Evolutionary conservation across 768 basidiomycete genomes (phyloP).

Genomic region (Pisolithus tinctorius): DNA sequence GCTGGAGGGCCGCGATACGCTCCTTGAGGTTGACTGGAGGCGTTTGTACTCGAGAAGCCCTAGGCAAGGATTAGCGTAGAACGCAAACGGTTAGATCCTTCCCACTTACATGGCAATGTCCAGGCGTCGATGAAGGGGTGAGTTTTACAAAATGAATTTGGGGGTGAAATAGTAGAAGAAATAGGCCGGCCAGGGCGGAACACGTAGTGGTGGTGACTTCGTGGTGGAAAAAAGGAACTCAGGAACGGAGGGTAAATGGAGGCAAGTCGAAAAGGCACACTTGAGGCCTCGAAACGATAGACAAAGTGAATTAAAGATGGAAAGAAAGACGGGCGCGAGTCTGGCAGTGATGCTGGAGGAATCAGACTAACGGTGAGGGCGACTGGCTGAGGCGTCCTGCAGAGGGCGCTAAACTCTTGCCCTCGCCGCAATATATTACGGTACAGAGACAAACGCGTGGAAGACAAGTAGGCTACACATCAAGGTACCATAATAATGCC

Average conservation of each 20-base stretch:
- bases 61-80: constrained; percentile 19
- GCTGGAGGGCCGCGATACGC: constrained; percentile 77
- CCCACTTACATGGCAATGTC: constrained; percentile 18
- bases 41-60: constrained; percentile 20
- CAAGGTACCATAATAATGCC: too few relatives aligned
- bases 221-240: constrained; percentile 5
- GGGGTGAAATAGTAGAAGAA: constrained; percentile 6
- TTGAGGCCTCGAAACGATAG: too few relatives aligned
- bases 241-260: neutral
- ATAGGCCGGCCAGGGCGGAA: constrained; percentile 14
- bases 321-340: too few relatives aligned
- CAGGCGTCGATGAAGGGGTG: neutral
- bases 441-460: too few relatives aligned
- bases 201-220: constrained; percentile 1
- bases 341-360: too few relatives aligned
- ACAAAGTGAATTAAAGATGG: too few relatives aligned
- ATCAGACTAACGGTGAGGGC: too few relatives aligned
- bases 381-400: too few relatives aligned
- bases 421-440: too few relatives aligned
- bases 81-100: neutral
- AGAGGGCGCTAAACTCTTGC: too few relatives aligned
- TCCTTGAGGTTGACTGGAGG: constrained; percentile 60
- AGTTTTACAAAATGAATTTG: constrained; percentile 13
- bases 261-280: neutral
- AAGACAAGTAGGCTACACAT: too few relatives aligned